Percentiles rank a stretch among this genome's conserved stretches.
phyloP scores from a whole-genome alignment of 768 basidiomycete genomes.

The Russula sp. region DNA sequence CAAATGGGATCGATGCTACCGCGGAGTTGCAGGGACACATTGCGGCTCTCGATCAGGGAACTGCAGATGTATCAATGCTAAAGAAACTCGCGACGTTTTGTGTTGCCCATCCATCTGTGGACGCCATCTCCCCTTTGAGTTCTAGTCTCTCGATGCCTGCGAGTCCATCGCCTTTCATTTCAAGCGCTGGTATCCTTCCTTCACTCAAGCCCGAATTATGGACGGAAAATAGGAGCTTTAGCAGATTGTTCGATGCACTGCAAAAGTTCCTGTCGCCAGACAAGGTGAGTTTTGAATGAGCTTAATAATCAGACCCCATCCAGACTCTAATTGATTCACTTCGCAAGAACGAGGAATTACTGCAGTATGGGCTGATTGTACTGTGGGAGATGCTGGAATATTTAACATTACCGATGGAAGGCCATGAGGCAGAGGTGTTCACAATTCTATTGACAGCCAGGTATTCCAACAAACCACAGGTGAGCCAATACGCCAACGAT shows the following conservation, averaged over 20 bases:
- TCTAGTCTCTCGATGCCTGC: conserved; percentile 49
- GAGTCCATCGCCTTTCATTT: conserved; percentile 57
- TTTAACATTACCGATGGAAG: conserved; percentile 70
- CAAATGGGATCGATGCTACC: conserved; percentile 41
- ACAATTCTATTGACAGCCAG: conserved; percentile 66
- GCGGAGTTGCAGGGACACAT: conserved; percentile 56
- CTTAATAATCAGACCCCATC: conserved; percentile 7
- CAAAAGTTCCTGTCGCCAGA: conserved; percentile 58
- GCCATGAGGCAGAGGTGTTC: conserved; percentile 75
- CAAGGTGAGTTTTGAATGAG: conserved; percentile 47
- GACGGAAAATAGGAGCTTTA: conserved; percentile 68
- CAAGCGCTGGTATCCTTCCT: conserved; percentile 42
- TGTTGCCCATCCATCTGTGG: conserved; percentile 53
- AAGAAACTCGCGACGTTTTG: conserved; percentile 67
- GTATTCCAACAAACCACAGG: conserved; percentile 68
- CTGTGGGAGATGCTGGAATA: conserved; percentile 82
- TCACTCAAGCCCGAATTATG: conserved; percentile 60
- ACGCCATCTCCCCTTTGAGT: conserved; percentile 53
- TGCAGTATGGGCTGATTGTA: conserved; percentile 78
- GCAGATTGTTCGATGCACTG: conserved; percentile 64
- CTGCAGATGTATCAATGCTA: conserved; percentile 52
- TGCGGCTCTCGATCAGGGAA: conserved; percentile 49
- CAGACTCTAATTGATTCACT: conserved; percentile 23
- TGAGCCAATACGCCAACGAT: conserved; percentile 39
- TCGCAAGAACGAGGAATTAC: conserved; percentile 54